Evolutionary conservation across 2,329 filamentous ascomycete genomes (phyloP), one percentile per base, ranked within the genome.

Genomic region (Diplocarpon mali): DNA sequence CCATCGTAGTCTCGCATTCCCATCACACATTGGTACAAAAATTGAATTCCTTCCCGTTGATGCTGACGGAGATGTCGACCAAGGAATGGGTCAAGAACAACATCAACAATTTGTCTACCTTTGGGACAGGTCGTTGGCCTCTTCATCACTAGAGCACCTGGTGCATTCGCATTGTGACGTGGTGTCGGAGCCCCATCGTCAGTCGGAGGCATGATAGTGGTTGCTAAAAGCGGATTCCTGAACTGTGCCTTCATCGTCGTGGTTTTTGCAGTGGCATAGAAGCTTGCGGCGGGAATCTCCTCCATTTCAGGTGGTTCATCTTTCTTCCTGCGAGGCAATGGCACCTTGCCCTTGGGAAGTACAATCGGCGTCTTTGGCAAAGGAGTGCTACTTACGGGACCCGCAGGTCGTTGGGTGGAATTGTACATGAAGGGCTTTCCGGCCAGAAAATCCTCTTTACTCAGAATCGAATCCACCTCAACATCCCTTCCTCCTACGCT

Each of bases 11-110:
- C 65, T 35, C 78, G 71, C 70, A 85, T 73, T 5, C 81, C 81
- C 81, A 85, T 85, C 0, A 85, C 77, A 57, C 81, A 85, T 62
- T 85, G 81, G 56, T 86, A 86, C 35, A 86, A 61, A 54, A 86
- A 85, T 40, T 75, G 68, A 0, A 85, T 78, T 16, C 82, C 82
- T 56, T 81, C 76, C 12, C 76, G 70, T 57, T 86, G 82, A 59
- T 86, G 82, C 11, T 75, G 72, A 24, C 80, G 73, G 8, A 86
- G 65, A 52, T 78, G 71, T 50, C 75, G 77, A 7, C 68, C 65
- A 13, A 86, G 59, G 10, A 82, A 62, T 2, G 82, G 82, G 60
- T 86, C 82, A 2, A 86, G 70, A 0, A 85, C 81, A 1, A 86
- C 81, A 60, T 85, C 82, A 1, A 85, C 80, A 39, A 83, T 67